Percentiles rank a stretch among this genome's conserved stretches.
Conservation (phyloP, 495 filamentous ascomycete genomes). For the Trichodelitschia bisporula region DNA sequence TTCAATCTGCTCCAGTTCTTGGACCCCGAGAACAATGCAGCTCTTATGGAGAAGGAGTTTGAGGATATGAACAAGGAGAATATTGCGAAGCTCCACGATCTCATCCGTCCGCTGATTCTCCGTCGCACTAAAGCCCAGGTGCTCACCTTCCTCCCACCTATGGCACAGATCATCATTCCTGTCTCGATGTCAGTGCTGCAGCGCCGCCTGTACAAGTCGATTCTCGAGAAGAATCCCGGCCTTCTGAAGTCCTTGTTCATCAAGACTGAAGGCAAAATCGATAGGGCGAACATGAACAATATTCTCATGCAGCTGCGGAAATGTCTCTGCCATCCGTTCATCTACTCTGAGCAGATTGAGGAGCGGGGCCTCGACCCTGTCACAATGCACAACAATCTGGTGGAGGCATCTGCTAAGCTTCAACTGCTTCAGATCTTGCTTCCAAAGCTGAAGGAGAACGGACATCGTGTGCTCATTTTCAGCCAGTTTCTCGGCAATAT, state of each 20-base stretch:
- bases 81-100: slow-evolving; percentile 49
- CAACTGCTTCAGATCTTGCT: slow-evolving; percentile 70
- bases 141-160: slow-evolving; percentile 67
- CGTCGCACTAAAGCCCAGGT: slow-evolving; percentile 76
- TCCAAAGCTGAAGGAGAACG: slow-evolving; percentile 67
- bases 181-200: slow-evolving; percentile 82
- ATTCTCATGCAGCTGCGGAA: slow-evolving; percentile 91
- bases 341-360: slow-evolving; percentile 75
- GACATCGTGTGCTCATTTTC: slow-evolving; percentile 84
- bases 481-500: slow-evolving; percentile 85
- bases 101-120: slow-evolving; percentile 66
- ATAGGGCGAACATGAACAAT: slow-evolving; percentile 64
- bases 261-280: slow-evolving; percentile 28
- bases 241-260: slow-evolving; percentile 72
- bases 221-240: slow-evolving; percentile 66
- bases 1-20: slow-evolving; percentile 93
- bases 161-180: slow-evolving; percentile 86
- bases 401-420: slow-evolving; percentile 83
- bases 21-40: slow-evolving; percentile 43
- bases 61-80: slow-evolving; percentile 53
- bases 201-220: slow-evolving; percentile 84
- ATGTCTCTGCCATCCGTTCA: slow-evolving; percentile 84
- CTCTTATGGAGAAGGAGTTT: slow-evolving; percentile 49
- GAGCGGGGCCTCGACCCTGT: slow-evolving; percentile 32
- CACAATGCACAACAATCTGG: slow-evolving; percentile 46